These are phyloP conservation scores for Termitomyces sp. DNA, from an alignment of 768 basidiomycete genomes.

Conservation along the genomic window DNA sequence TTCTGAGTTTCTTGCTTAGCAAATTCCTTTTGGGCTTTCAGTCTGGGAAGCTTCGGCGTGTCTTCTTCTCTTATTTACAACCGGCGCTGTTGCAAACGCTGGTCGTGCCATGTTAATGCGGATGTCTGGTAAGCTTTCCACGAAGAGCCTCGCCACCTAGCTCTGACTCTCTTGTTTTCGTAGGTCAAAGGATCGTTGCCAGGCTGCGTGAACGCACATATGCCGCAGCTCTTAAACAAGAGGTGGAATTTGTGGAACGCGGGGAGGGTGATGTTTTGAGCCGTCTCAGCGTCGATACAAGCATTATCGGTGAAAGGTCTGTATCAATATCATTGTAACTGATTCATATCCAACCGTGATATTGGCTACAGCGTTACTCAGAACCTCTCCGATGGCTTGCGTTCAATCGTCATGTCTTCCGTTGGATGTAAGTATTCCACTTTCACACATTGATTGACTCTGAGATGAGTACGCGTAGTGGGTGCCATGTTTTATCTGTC, in stretches of 20 bases:
- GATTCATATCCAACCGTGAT: background rate
- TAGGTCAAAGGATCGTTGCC: conserved; percentile 88
- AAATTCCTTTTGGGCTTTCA: conserved; percentile 78
- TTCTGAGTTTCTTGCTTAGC: conserved; percentile 30
- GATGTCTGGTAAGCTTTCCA: conserved; percentile 58
- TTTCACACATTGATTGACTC: background rate
- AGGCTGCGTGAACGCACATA: conserved; percentile 81
- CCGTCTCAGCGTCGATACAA: conserved; percentile 86
- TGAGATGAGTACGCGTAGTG: conserved; percentile 39
- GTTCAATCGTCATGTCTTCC: conserved; percentile 89
- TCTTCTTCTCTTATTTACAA: conserved; percentile 73
- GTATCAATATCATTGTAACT: conserved; percentile 4
- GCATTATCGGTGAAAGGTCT: conserved; percentile 90
- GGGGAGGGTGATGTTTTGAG: conserved; percentile 94
- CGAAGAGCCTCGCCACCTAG: background rate
- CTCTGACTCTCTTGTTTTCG: background rate
- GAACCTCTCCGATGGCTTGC: conserved; percentile 75
- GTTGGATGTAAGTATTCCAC: conserved; percentile 71
- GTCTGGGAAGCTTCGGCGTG: conserved; percentile 75
- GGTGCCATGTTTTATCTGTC: conserved; percentile 95
- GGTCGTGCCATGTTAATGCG: conserved; percentile 83
- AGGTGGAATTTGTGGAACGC: conserved; percentile 89
- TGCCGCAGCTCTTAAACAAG: conserved; percentile 78
- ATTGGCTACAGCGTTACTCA: conserved; percentile 59
- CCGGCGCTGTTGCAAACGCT: conserved; percentile 87